These are phyloP conservation scores for Pleodorina starrii DNA, from an alignment of 139 green algal species.

Conservation along the genomic window DNA sequence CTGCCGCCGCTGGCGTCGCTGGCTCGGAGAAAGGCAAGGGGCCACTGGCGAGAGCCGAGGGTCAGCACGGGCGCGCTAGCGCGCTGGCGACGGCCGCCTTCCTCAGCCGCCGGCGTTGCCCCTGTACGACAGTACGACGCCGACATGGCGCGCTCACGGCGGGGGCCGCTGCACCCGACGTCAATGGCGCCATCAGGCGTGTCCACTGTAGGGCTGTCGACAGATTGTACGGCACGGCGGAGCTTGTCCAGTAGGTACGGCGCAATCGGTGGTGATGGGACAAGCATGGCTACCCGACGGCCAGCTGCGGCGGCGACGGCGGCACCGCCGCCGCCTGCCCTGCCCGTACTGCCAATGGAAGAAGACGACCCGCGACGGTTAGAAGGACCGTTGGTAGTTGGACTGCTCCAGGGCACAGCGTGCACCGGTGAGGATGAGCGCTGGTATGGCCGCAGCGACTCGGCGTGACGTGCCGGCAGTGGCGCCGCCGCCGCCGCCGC, in stretches of 20 bases:
- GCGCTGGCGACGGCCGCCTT: not conserved
- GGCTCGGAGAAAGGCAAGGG: not conserved
- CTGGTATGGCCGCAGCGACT: too few species aligned
- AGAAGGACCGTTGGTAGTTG: not conserved
- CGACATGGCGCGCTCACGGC: not conserved
- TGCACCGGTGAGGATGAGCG: too few species aligned
- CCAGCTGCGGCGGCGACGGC: not conserved
- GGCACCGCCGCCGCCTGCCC: not conserved
- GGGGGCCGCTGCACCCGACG: not conserved
- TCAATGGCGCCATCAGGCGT: not conserved
- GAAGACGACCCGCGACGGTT: not conserved
- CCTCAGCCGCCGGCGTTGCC: not conserved
- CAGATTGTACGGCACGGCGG: not conserved
- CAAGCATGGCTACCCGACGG: not conserved
- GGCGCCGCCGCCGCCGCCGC: too few species aligned
- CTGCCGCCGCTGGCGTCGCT: not conserved
- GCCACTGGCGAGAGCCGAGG: not conserved
- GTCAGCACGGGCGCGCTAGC: not conserved
- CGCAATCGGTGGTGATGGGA: slow-evolving; percentile 6
- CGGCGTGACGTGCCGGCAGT: not conserved
- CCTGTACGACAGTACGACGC: not conserved
- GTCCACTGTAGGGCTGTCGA: not conserved
- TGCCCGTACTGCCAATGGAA: not conserved
- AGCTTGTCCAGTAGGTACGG: slow-evolving; percentile 32
- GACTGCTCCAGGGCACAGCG: not conserved